Base-by-base conservation (phyloP, 2,329 filamentous ascomycete genomes). In the Trichoderma guizhouense region DNA sequence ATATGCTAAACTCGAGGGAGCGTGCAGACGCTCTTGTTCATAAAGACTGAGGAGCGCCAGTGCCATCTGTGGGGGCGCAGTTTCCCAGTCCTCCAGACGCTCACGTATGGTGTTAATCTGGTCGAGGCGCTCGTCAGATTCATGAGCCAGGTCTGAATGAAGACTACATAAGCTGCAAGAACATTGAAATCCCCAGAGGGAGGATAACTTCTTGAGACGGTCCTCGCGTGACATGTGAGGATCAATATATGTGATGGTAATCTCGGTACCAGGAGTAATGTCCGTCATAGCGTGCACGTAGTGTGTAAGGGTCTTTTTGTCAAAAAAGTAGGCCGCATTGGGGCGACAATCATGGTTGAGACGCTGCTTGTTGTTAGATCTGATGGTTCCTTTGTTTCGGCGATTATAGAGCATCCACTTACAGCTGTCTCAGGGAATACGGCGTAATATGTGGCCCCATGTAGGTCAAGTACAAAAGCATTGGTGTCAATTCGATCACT, bases 261-360 rank as follows among this genome's bases (percentile, higher is more conserved):
- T 79, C 76, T 85, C 83, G 72, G 84, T 83, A 34, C 83, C 83
- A 0, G 82, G 78, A 4, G 71, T 57, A 72, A 85, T 84, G 70
- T 81, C 79, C 1, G 82, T 79, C 12, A 80, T 76, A 39, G 82
- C 84, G 63, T 81, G 79, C 47, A 83, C 77, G 71, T 80, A 78
- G 71, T 84, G 83, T 3, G 80, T 79, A 47, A 84, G 77, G 2
- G 80, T 81, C 4, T 76, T 71, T 51, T 78, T 75, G 73, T 84
- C 81, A 72, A 83, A 83, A 73, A 79, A 80, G 77, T 84, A 84
- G 74, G 82, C 83, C 34, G 82, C 79, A 72, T 84, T 84, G 34
- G 83, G 81, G 1, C 83, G 80, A 74, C 83, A 85, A 76, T 84
- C 82, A 75, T 85, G 83, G 76, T 85, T 85, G 74, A 84, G 76